Evolutionary conservation across 139 green algal genomes (phyloP).

Genomic region (Micractinium sp.): DNA sequence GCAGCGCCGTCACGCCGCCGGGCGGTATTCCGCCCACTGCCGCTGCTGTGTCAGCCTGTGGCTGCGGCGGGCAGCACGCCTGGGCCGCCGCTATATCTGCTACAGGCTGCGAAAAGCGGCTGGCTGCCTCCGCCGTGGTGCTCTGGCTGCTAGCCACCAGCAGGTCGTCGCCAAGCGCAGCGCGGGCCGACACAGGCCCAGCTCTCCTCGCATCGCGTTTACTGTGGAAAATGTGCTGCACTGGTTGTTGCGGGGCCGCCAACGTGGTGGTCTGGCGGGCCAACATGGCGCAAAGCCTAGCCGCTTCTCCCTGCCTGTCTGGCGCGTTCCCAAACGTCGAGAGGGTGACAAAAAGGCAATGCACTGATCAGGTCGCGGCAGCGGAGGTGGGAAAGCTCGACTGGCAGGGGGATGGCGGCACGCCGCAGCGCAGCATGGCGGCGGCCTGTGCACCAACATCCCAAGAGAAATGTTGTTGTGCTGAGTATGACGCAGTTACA

Average conservation of each 20-base stretch:
- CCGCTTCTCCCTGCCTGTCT: too few species aligned
- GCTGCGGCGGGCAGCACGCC: slow-evolving; percentile 7
- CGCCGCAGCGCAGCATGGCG: background rate
- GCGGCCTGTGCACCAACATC: background rate
- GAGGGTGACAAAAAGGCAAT: background rate
- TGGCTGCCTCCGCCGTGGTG: background rate
- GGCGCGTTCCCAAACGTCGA: too few species aligned
- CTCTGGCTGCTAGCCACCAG: slow-evolving; percentile 7
- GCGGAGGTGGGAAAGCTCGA: too few species aligned
- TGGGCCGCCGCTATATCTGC: slow-evolving; percentile 11
- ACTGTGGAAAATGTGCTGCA: too few species aligned
- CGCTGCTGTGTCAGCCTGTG: slow-evolving; percentile 17
- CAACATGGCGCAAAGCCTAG: too few species aligned
- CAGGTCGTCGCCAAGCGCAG: background rate
- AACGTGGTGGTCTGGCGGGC: too few species aligned
- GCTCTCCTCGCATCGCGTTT: too few species aligned
- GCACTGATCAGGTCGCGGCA: background rate
- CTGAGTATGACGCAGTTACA: background rate
- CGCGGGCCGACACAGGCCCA: background rate
- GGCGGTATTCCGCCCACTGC: background rate
- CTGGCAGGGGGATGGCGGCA: too few species aligned
- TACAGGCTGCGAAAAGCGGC: slow-evolving; percentile 1
- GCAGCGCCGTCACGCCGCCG: slow-evolving; percentile 8
- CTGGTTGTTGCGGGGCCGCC: too few species aligned
- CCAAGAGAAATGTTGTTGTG: background rate